phyloP scores from a whole-genome alignment of 192 early-diverging fungal genomes.

The Backusella psychrophila region DNA sequence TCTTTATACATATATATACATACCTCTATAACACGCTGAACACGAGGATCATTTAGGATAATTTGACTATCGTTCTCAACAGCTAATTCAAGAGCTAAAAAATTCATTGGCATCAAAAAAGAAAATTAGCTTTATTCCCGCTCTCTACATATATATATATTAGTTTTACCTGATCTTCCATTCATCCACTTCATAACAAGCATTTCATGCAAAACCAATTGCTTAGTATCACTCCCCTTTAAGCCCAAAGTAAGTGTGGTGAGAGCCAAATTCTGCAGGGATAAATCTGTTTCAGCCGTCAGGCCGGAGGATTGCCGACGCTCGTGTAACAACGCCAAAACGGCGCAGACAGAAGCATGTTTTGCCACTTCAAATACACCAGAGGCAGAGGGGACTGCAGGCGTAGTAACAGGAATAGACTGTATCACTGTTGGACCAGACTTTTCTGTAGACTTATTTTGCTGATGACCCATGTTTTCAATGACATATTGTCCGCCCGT shows the following conservation, averaged over 20 bases:
- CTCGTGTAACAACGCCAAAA: slow-evolving; percentile 22
- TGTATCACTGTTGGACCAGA: not conserved
- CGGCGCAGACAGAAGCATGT: slow-evolving; percentile 25
- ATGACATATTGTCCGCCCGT: not conserved
- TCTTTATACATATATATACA: not conserved
- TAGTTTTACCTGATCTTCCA: slow-evolving; percentile 11
- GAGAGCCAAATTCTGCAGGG: slow-evolving; percentile 15
- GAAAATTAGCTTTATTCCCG: not conserved
- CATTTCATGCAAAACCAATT: slow-evolving; percentile 17
- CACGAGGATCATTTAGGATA: slow-evolving; percentile 12
- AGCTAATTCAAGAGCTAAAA: slow-evolving; percentile 29
- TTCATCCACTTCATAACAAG: slow-evolving; percentile 13
- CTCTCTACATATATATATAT: not conserved
- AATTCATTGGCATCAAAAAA: not conserved
- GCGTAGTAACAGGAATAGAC: not conserved
- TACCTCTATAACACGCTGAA: slow-evolving; percentile 26
- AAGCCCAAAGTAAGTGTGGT: slow-evolving; percentile 10
- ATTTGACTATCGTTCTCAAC: slow-evolving; percentile 17
- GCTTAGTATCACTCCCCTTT: not conserved
- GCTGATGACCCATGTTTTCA: not conserved
- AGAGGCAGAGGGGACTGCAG: not conserved
- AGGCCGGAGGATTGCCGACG: slow-evolving; percentile 7
- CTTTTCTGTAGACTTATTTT: not conserved
- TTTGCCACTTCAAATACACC: slow-evolving; percentile 21
- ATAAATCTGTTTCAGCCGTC: slow-evolving; percentile 8